These are phyloP conservation scores for Populus hybrid DNA, from an alignment of 441 rosid species.

Conservation along the genomic window DNA sequence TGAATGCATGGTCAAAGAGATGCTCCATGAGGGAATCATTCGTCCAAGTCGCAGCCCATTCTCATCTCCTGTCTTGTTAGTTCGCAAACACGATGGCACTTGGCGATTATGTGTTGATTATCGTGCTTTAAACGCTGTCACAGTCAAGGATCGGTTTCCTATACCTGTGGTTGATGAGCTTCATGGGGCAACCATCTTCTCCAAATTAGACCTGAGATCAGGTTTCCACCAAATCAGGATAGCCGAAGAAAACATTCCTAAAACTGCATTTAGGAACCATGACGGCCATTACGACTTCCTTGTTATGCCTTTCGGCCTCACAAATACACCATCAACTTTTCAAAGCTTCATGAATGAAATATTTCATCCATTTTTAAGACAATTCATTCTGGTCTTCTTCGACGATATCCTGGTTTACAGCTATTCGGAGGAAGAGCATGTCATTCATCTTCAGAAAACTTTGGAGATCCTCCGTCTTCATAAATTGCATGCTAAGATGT, in stretches of 20 bases:
- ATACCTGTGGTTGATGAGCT: not conserved
- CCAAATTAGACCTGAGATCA: not conserved
- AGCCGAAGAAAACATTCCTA: not conserved
- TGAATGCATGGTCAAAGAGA: not conserved
- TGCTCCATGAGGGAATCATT: not conserved
- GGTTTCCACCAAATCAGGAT: not conserved
- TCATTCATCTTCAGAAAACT: not conserved
- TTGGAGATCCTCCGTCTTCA: too few species aligned
- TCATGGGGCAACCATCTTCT: not conserved
- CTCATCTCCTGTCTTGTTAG: not conserved
- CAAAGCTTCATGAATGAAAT: not conserved
- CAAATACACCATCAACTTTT: not conserved
- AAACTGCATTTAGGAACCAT: not conserved
- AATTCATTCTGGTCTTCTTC: not conserved
- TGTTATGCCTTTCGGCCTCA: too few species aligned
- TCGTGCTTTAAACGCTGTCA: not conserved
- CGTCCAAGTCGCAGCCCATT: not conserved
- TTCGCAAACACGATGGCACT: not conserved
- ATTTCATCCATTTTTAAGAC: not conserved
- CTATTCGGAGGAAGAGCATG: not conserved
- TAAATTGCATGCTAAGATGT: too few species aligned
- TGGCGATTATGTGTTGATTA: not conserved
- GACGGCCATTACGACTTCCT: not conserved
- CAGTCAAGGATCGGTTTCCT: not conserved
- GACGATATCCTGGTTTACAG: not conserved